Evolutionary conservation across 202 grass and related monocot genomes (phyloP).

Genomic region (Digitaria exilis): DNA sequence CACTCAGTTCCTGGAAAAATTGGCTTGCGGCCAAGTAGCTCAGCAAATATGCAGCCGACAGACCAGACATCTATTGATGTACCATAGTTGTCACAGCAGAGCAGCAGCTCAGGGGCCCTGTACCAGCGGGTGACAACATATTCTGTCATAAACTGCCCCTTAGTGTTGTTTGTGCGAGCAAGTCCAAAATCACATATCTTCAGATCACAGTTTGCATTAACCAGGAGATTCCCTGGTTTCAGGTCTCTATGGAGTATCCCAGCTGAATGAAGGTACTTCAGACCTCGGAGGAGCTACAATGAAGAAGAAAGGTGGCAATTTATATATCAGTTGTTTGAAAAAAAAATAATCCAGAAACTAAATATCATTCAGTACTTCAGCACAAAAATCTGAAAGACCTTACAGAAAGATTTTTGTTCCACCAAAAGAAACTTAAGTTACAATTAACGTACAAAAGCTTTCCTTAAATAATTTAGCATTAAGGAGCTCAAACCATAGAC

Average conservation of each 20-base stretch:
- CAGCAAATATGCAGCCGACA: slow-evolving; percentile 82
- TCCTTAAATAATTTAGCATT: neutral
- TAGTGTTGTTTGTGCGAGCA: slow-evolving; percentile 73
- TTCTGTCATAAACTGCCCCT: slow-evolving; percentile 84
- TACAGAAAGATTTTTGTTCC: neutral
- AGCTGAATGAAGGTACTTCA: slow-evolving; percentile 93
- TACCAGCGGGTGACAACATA: slow-evolving; percentile 83
- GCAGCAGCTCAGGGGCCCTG: slow-evolving; percentile 81
- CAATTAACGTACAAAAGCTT: neutral
- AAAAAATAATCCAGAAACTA: slow-evolving; percentile 6
- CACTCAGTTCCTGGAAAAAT: slow-evolving; percentile 74
- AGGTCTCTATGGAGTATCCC: slow-evolving; percentile 93
- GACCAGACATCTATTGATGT: slow-evolving; percentile 95
- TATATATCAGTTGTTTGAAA: slow-evolving; percentile 20
- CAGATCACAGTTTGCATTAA: slow-evolving; percentile 89
- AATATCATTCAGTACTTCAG: neutral
- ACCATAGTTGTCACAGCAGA: slow-evolving; percentile 81
- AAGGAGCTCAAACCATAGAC: neutral
- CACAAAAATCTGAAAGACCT: neutral
- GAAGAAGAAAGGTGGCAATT: neutral
- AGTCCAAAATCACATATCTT: slow-evolving; percentile 96
- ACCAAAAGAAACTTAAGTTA: too few relatives aligned
- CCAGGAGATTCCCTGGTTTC: slow-evolving; percentile 87
- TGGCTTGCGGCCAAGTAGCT: slow-evolving; percentile 75
- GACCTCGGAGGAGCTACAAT: slow-evolving; percentile 77